These are phyloP conservation scores for Hanseniaspora uvarum DNA, from an alignment of 1,139 yeast genomes.

Conservation along the genomic window DNA sequence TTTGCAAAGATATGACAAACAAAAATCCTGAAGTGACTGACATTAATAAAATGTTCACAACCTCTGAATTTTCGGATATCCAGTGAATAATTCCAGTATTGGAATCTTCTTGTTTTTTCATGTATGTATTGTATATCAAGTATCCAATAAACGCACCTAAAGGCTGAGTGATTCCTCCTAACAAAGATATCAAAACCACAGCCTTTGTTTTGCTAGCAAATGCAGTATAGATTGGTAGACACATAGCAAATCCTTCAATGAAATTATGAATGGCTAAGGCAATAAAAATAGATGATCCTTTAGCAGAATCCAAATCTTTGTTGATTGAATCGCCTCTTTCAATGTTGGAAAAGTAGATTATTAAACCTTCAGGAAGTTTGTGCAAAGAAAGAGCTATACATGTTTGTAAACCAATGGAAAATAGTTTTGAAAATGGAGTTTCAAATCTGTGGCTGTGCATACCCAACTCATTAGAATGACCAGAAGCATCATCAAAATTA, in stretches of 20 bases:
- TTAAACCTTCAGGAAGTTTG: slow-evolving; percentile 89
- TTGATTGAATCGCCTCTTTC: slow-evolving; percentile 20
- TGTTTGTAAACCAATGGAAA: slow-evolving; percentile 84
- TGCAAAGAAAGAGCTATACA: slow-evolving; percentile 79
- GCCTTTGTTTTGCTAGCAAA: slow-evolving; percentile 55
- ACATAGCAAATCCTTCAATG: slow-evolving; percentile 93
- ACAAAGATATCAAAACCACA: slow-evolving; percentile 47
- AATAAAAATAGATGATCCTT: slow-evolving; percentile 72
- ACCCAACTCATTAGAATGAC: slow-evolving; percentile 20
- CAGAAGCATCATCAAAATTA: slow-evolving; percentile 2
- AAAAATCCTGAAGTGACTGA: slow-evolving; percentile 77
- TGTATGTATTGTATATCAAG: slow-evolving; percentile 38
- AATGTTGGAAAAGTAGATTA: slow-evolving; percentile 43
- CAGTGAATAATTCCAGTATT: slow-evolving; percentile 37
- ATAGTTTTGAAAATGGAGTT: slow-evolving; percentile 63
- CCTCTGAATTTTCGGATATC: slow-evolving; percentile 20
- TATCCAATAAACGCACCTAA: slow-evolving; percentile 73
- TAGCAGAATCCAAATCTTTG: slow-evolving; percentile 55
- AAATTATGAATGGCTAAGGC: slow-evolving; percentile 82
- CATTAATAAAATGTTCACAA: slow-evolving; percentile 34
- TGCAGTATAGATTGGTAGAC: slow-evolving; percentile 76
- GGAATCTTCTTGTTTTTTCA: slow-evolving; percentile 24
- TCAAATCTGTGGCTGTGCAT: slow-evolving; percentile 71
- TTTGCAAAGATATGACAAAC: slow-evolving; percentile 67
- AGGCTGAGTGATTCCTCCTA: slow-evolving; percentile 85